These are phyloP conservation scores for Barnettozyma hawaiiensis DNA, from an alignment of 1,139 yeast species.

Conservation along the genomic window DNA sequence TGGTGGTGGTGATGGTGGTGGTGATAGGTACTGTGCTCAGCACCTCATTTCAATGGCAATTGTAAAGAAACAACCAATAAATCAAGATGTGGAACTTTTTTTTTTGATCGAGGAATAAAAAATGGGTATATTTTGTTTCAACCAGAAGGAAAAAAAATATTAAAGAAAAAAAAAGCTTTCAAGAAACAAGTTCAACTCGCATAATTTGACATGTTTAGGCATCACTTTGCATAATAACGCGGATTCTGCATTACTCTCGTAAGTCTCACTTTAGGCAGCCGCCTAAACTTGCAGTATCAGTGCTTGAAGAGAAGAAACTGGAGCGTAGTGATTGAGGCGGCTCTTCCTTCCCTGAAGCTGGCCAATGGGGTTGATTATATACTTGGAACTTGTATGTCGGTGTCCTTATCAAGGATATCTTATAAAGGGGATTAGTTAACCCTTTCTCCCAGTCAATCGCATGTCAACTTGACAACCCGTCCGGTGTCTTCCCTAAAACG, in stretches of 20 bases:
- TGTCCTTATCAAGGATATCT: background rate
- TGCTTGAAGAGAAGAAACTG: no score
- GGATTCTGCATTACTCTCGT: background rate
- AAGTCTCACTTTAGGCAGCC: background rate
- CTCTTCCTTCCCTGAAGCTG: no score
- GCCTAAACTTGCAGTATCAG: background rate
- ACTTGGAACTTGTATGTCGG: background rate
- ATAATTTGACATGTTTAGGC: slow-evolving; percentile 1
- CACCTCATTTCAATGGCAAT: slow-evolving; percentile 1
- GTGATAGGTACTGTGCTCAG: background rate
- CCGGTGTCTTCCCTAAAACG: background rate
- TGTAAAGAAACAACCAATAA: background rate
- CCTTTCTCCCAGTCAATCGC: background rate
- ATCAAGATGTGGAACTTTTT: background rate
- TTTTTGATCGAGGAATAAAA: background rate
- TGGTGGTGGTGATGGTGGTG: background rate
- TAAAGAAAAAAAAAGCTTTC: background rate
- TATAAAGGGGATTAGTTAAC: background rate
- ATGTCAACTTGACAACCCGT: background rate
- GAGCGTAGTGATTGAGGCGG: no score
- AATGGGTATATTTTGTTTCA: background rate
- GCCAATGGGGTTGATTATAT: no score
- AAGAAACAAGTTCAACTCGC: background rate
- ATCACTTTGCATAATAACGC: background rate
- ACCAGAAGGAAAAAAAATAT: no score